Evolutionary conservation across 306 rosid genomes (phyloP).

Genomic region (Acacia crassicarpa): DNA sequence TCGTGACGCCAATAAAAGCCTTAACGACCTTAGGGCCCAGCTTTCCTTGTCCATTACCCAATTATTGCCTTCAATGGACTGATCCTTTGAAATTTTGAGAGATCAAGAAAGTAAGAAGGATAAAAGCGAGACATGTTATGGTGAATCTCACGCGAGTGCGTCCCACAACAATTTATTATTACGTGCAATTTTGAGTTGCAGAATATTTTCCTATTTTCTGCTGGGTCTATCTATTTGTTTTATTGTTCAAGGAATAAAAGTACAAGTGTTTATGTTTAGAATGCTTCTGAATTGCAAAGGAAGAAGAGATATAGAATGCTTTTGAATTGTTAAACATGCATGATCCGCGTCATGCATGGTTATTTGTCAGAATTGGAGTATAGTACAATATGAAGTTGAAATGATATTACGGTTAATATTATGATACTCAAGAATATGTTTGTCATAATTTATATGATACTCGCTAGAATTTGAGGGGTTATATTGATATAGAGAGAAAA

Average conservation of each 20-base stretch:
- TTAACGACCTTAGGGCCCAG: conserved; percentile 45
- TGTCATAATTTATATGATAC: no score
- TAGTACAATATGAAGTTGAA: no score
- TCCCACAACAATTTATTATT: not conserved
- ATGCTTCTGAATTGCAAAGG: not conserved
- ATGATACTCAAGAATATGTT: no score
- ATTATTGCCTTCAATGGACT: conserved; percentile 38
- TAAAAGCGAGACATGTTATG: not conserved
- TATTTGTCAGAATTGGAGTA: no score
- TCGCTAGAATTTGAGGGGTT: no score
- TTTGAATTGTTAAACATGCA: no score
- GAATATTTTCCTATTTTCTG: not conserved
- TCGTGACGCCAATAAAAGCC: conserved; percentile 47
- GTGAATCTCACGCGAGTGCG: not conserved
- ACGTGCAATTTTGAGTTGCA: not conserved
- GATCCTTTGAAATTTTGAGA: not conserved
- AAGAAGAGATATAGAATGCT: not conserved
- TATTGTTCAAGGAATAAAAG: not conserved
- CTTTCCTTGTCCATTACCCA: conserved; percentile 42
- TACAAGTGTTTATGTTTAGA: not conserved
- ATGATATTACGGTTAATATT: no score
- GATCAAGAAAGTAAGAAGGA: not conserved
- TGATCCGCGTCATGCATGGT: no score
- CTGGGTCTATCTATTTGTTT: not conserved
- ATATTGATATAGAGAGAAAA: no score